phyloP scores from a whole-genome alignment of 176 grass and related monocot genomes.

The Aegilops longissima region DNA sequence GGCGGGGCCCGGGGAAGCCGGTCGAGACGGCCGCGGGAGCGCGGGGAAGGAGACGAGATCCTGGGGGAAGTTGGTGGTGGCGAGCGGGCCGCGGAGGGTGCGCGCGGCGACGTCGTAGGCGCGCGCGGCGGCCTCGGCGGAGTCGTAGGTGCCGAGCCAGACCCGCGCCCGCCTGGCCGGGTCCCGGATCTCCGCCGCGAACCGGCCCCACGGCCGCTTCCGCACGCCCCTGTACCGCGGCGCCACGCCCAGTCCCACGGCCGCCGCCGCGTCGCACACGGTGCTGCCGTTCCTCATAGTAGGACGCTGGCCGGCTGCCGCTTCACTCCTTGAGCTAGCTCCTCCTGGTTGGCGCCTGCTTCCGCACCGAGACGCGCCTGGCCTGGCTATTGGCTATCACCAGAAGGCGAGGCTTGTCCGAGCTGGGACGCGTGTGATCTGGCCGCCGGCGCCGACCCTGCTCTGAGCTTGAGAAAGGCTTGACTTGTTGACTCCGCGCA shows the following conservation, averaged over 20 bases:
- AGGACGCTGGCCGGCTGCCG: background rate
- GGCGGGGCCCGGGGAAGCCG: background rate
- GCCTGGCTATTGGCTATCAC: background rate
- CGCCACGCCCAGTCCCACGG: constrained; percentile 22
- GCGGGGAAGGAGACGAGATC: no score
- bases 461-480: background rate
- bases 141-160: constrained; percentile 66
- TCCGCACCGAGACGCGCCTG: background rate
- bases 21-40: background rate
- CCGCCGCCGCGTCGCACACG: constrained; percentile 23
- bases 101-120: constrained; percentile 64
- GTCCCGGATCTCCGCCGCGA: constrained; percentile 90
- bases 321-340: background rate
- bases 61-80: constrained; percentile 45
- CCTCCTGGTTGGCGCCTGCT: no score
- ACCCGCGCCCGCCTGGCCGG: constrained; percentile 64
- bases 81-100: constrained; percentile 44
- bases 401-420: background rate
- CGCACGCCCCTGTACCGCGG: background rate
- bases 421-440: no score
- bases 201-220: constrained; percentile 91
- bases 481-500: background rate
- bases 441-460: no score
- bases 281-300: background rate
- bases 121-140: constrained; percentile 69